Conservation (phyloP, 176 grass and related monocot species). For the Rhynchospora tenuis region DNA sequence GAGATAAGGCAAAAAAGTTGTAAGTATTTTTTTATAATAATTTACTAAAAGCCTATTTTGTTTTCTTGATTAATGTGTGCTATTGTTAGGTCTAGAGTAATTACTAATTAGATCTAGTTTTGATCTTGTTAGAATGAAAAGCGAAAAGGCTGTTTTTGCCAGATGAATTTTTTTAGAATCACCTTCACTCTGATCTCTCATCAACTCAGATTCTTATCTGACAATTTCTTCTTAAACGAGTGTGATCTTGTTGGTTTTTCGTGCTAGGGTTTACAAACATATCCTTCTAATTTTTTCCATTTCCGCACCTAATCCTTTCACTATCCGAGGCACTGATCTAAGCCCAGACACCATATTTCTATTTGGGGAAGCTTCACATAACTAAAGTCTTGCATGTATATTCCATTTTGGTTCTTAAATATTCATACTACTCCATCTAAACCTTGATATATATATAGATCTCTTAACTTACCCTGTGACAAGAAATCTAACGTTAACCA, state of each 20-base stretch:
- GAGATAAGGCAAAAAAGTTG: conserved; percentile 72
- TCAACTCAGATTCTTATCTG: conserved; percentile 21
- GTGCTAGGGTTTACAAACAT: conserved; percentile 30
- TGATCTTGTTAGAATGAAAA: conserved; percentile 4
- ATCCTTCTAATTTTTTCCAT: conserved; percentile 2
- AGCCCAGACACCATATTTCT: background rate
- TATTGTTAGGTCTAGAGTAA: background rate
- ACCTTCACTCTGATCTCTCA: conserved; percentile 6
- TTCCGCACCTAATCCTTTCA: conserved; percentile 30
- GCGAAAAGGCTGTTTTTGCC: background rate
- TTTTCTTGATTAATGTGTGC: background rate
- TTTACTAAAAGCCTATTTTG: conserved; percentile 13
- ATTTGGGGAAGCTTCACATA: background rate
- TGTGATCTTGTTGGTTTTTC: conserved; percentile 76
- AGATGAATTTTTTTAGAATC: background rate
- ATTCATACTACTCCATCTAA: background rate
- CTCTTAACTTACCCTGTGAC: background rate
- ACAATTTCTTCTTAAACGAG: conserved; percentile 23
- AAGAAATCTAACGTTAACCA: background rate
- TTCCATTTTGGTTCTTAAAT: background rate
- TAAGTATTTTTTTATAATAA: conserved; percentile 28
- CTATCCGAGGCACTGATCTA: conserved; percentile 1
- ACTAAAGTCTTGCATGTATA: background rate
- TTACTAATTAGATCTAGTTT: conserved; percentile 21
- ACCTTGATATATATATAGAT: background rate